phyloP scores from a whole-genome alignment of 805 yeast genomes.

The Wickerhamiella occidentalis region DNA sequence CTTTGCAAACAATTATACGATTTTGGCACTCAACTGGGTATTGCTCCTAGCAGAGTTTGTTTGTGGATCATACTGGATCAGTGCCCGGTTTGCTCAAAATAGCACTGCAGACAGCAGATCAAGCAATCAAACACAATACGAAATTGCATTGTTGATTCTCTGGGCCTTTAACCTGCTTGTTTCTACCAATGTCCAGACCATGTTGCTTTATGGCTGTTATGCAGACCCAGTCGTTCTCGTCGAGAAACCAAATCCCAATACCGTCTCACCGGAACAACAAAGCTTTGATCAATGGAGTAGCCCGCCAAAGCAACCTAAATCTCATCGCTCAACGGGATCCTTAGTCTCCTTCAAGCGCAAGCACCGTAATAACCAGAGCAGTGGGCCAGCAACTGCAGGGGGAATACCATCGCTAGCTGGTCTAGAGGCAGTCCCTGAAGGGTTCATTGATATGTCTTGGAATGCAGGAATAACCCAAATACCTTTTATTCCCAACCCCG shows the following conservation, averaged over 20 bases:
- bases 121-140: background rate
- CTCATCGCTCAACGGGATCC: constrained; percentile 6
- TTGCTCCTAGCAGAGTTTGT: background rate
- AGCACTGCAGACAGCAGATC: background rate
- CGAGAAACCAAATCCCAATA: background rate
- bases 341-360: constrained; percentile 11
- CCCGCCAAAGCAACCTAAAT: background rate
- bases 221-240: background rate
- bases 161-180: constrained; percentile 5
- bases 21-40: background rate
- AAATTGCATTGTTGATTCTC: background rate
- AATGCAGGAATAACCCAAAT: constrained; percentile 5
- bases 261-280: background rate
- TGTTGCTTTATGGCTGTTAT: background rate
- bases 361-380: constrained; percentile 6
- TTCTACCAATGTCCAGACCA: background rate
- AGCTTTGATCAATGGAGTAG: background rate
- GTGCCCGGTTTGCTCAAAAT: background rate
- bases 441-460: constrained; percentile 12
- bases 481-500: constrained; percentile 8
- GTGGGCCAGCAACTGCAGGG: background rate
- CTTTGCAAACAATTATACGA: background rate
- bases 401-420: constrained; percentile 11
- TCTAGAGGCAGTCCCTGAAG: constrained; percentile 16
- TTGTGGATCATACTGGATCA: constrained; percentile 9